Evolutionary conservation across 2,329 filamentous ascomycete species (phyloP).

Genomic region (Dryadomyces quercus-mongolicae): DNA sequence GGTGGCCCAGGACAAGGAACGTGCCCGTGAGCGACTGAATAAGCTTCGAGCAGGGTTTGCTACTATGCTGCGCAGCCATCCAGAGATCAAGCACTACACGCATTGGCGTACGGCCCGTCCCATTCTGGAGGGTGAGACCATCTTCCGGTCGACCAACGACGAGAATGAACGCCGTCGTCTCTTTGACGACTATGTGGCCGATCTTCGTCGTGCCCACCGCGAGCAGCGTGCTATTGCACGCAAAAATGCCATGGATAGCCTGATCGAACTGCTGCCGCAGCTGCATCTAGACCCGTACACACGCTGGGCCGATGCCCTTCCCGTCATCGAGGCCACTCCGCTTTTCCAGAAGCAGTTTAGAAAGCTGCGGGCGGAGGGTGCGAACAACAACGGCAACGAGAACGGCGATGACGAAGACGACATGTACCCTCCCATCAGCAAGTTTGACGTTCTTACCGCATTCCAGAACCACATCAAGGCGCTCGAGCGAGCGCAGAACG

Average conservation of each 20-base stretch:
- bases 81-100: conserved; percentile 94
- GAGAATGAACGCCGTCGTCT: conserved; percentile 80
- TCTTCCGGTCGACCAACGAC: conserved; percentile 81
- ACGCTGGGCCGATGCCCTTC: conserved; percentile 83
- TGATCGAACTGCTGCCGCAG: conserved; percentile 64
- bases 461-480: conserved; percentile 94
- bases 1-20: conserved; percentile 84
- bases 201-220: conserved; percentile 68
- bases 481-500: conserved; percentile 83
- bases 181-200: conserved; percentile 84
- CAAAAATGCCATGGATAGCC: conserved; percentile 73
- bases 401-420: conserved; percentile 29
- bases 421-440: conserved; percentile 46
- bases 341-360: conserved; percentile 49
- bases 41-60: conserved; percentile 91
- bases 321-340: conserved; percentile 64
- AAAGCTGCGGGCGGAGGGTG: neutral
- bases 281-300: conserved; percentile 87
- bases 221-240: conserved; percentile 62
- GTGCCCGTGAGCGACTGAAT: conserved; percentile 80
- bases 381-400: neutral
- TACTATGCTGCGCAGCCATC: conserved; percentile 90
- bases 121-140: conserved; percentile 89
- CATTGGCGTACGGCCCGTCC: conserved; percentile 93
- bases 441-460: conserved; percentile 79